Base-by-base conservation (phyloP, 371 early-diverging fungal species). In the Mortierella sp. region DNA sequence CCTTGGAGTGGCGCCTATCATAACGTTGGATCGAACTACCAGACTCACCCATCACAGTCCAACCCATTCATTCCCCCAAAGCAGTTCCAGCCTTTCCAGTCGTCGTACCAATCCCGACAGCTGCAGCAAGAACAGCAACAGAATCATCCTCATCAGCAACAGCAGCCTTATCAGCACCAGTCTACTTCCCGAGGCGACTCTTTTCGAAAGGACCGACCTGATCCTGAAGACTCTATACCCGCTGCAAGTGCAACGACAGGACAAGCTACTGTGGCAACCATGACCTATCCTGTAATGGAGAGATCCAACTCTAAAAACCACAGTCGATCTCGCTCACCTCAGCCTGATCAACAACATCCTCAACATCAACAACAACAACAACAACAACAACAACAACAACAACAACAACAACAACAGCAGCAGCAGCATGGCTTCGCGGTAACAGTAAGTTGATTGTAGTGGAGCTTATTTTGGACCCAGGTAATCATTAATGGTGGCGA, bases 51-150 rank as follows among this genome's bases (percentile, higher is more conserved):
- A 0, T 73, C 79, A 0, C 80, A 78, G 48, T 26, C 70, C 3
- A 84, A 84, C 24, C 84, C 84, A 16, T 84, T 84, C 50, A 38
- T 79, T 0, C 76, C 82, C 5, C 82, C 77, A 34, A 48, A 50
- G 26, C 82, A 81, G 60, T 45, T 52, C 26, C 73, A 73, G 26
- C 65, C 73, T 21, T 42, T 54, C 38, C 75, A 75, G 28, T 28
- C 44, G 34, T 31, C 48, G 19, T 77, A 50, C 28, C 79, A 83
- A 52, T 79, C 79, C 7, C 31, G 3, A 3, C 70, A 55, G 26
- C 47, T 44, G 0, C 75, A 42, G 3, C 60, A 71, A n/a, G 52
- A 78, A 3, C 72, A 55, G 48, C 26, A 76, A 1, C 73, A 73
- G 26, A 11, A 50, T 3, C 50, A 60, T 13, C 58, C 13, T 3